Base-by-base conservation (phyloP, 371 early-diverging fungal genomes). In the Fennellomyces sp. region DNA sequence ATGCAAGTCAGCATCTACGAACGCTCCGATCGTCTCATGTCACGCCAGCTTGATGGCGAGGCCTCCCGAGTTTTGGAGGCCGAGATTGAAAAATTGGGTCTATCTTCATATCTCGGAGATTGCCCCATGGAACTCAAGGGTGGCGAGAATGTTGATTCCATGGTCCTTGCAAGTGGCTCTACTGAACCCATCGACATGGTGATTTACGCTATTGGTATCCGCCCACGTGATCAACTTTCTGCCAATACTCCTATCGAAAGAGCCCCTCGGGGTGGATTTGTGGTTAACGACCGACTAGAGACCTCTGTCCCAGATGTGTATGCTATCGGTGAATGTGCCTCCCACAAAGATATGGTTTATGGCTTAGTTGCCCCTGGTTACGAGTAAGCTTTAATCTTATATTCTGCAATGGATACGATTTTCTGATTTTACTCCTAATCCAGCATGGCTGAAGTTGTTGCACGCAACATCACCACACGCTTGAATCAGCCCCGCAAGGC, bases 311-410 rank as follows among this genome's bases (percentile, higher is more conserved):
- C 63, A n/a, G 68, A 71, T 42, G 70, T 88, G 6, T 88, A 70
- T 69, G 89, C 89, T 17, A 80, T 88, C 68, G 89, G 89, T 31
- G 89, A 88, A 69, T 82, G 80, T 55, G 89, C 82, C 31, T 68
- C 70, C 21, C 74, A 70, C 53, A 68, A 70, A 28, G 80, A 64
- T n/a, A 66, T 74, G 54, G 67, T 65, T 35, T 88, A 85, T 60
- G 89, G 89, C 39, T 66, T 88, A 5, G 84, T 87, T 17, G 88
- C 83, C 10, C 89, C 89, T 28, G 86, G 89, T 47, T 84, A 87
- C 35, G 88, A 88, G 66, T 66, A 61, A 61, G 66, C 60, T 6
- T 1, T 17, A 5, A 35, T 30, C 3, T 23, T n/a, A n/a, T n/a
- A n/a, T n/a, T n/a, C n/a, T n/a, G n/a, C n/a, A n/a, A n/a, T n/a